Base-by-base conservation (phyloP, 2,329 filamentous ascomycete genomes). In the Gremmenia infestans region DNA sequence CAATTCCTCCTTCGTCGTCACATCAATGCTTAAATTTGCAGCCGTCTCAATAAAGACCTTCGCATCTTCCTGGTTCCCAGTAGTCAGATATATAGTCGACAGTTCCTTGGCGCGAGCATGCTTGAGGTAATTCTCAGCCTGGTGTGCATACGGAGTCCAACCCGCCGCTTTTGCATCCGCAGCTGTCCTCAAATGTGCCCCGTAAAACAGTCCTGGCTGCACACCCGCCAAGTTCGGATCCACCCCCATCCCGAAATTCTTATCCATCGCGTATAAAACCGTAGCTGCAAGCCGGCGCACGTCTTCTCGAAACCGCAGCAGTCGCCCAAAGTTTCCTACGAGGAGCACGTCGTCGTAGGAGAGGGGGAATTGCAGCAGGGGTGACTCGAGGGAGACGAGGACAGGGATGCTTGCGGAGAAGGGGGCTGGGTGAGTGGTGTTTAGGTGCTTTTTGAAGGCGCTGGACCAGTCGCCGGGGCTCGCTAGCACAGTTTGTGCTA, bases 1-100 rank as follows among this genome's bases (percentile, higher is more conserved):
- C 0, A 79, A 60, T 17, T 75, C 71, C 14, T 67, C 57, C 62
- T 77, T 78, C n/a, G 68, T 69, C 3, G 74, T 68, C 5, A 77
- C 72, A 19, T 63, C 70, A 4, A 76, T 60, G 49, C 36, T 49
- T 5, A 67, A 58, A 12, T 71, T 67, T n/a, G 53, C 59, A 14
- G 73, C 73, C 51, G 71, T 70, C 12, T 61, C 56, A 2, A 59
- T 55, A 60, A 79, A 77, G 2, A 57, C 54, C 4, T 64, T 63
- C 11, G 73, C 63, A 51, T 78, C 68, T 17, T 63, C 48, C 4
- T 60, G 60, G 11, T 72, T 71, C 12, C 73, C 74, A 1, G 71
- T 72, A 3, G 74, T 72, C n/a, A 78, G 68, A 64, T 74, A 79
- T 1, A 74, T 68, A 9, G 73, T 49, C 0, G 62, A 49, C 2